These are phyloP conservation scores for Perkinsus chesapeaki DNA, from an alignment of 169 alveolate genomes.

Conservation along the genomic window DNA sequence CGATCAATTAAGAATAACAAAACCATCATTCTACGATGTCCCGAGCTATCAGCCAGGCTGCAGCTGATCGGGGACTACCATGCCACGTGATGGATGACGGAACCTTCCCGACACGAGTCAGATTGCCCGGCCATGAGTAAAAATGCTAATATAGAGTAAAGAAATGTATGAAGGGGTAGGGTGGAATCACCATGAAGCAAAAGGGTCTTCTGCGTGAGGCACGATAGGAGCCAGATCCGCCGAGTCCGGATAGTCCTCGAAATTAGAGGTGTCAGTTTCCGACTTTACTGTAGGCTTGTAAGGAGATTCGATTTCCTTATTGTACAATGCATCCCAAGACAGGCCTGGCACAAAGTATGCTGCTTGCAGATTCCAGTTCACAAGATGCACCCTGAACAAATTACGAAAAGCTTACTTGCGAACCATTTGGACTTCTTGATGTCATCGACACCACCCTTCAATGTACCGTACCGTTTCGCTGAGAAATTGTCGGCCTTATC, in stretches of 20 bases:
- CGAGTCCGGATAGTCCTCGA: constrained; percentile 54
- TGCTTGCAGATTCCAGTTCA: too few relatives aligned
- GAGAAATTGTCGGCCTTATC: not conserved
- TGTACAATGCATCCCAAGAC: constrained; percentile 40
- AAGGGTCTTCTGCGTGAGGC: constrained; percentile 55
- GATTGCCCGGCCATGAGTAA: not conserved
- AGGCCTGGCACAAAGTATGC: too few relatives aligned
- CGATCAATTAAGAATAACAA: not conserved
- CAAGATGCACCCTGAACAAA: too few relatives aligned
- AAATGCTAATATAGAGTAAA: not conserved
- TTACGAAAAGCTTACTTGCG: not conserved
- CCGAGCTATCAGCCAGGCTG: not conserved
- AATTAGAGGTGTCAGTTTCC: constrained; percentile 47
- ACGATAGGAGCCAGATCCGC: constrained; percentile 45
- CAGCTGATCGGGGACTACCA: not conserved
- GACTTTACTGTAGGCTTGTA: constrained; percentile 49
- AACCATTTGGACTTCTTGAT: constrained; percentile 78
- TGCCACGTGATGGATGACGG: not conserved
- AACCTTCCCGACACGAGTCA: not conserved
- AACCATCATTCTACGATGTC: not conserved
- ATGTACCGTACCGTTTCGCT: constrained; percentile 84
- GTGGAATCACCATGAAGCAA: constrained; percentile 50
- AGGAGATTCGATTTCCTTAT: constrained; percentile 38
- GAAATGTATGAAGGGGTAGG: not conserved
- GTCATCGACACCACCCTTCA: constrained; percentile 86